Evolutionary conservation across 768 basidiomycete genomes (phyloP), one percentile per base, ranked within the genome.

Genomic region (Pleurotus citrinopileatus): DNA sequence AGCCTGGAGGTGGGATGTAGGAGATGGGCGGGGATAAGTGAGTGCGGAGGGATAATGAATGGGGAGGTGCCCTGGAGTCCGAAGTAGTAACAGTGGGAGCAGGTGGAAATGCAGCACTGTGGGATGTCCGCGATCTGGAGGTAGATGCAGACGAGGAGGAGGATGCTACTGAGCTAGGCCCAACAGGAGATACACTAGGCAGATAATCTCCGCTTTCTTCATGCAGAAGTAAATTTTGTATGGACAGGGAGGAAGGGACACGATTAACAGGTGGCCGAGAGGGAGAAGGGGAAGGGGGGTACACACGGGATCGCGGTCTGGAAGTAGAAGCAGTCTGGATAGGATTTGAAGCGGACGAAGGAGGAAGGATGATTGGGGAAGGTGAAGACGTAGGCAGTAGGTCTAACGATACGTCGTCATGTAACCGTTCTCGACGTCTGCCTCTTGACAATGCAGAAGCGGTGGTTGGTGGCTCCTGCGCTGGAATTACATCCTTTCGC

Each of bases 271-370:
- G 76, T 10, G 79, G 75, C 34, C 74, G 74, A 1, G 82, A 79
- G 2, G 77, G 79, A 10, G 82, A 76, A 23, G 81, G 79, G 17
- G 82, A 82, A 4, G 78, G 80, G 13, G 78, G 82, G 63, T 79
- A 83, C 32, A 70, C 70, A 60, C 69, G 74, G 2, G 79, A 78
- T 54, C 58, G 71, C 27, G 73, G 74, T 36, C 70, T 77, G 56
- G 69, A 63, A 57, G 65, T 71, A 36, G 76, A 71, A 42, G 74
- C 70, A 17, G 46, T 75, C 67, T 29, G 72, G 68, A 55, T 66
- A 36, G 19, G 61, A 46, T 28, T 32, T 27, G 48, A 70, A 62
- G 58, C 66, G 64, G 54, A n/a, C n/a, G n/a, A n/a, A 66, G 62
- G 55, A 59, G 36, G 63, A 55, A 42, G 63, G 57, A 57, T 66